phyloP scores from a whole-genome alignment of 495 filamentous ascomycete genomes.

The Annulohypoxylon maeteangense region DNA sequence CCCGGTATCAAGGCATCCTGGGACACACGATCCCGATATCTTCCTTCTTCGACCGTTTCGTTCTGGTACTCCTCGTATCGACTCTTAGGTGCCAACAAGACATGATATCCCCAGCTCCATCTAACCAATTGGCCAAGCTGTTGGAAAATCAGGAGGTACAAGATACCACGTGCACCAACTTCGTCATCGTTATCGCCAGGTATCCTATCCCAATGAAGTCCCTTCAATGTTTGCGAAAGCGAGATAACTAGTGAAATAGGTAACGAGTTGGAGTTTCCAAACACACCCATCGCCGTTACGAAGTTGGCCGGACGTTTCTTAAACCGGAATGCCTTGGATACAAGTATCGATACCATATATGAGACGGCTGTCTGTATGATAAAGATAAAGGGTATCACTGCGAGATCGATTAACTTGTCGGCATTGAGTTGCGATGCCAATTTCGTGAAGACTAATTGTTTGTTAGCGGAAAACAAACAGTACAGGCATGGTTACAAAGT shows the following conservation, averaged over 20 bases:
- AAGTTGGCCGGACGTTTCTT: conserved; percentile 88
- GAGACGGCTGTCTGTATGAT: conserved; percentile 85
- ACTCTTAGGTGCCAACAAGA: conserved; percentile 83
- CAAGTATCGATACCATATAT: conserved; percentile 73
- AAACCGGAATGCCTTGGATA: conserved; percentile 81
- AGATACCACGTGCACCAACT: conserved; percentile 90
- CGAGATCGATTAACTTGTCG: conserved; percentile 87
- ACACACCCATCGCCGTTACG: conserved; percentile 96
- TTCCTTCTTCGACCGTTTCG: conserved; percentile 71
- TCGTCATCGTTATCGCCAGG: conserved; percentile 94
- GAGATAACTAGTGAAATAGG: conserved; percentile 96
- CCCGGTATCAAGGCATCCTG: conserved; percentile 47
- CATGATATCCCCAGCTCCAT: conserved; percentile 98
- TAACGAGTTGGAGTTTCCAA: conserved; percentile 97
- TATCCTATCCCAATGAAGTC: conserved; percentile 92
- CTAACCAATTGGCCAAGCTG: conserved; percentile 94
- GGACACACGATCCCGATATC: conserved; percentile 66
- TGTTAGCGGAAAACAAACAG: conserved; percentile 18
- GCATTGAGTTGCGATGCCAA: conserved; percentile 94
- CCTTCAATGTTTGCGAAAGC: conserved; percentile 87
- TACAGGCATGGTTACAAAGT: neutral
- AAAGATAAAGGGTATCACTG: conserved; percentile 94
- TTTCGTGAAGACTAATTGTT: conserved; percentile 86
- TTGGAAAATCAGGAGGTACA: conserved; percentile 97
- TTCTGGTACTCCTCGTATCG: conserved; percentile 71